These are phyloP conservation scores for Penicillium psychrosexuale DNA, from an alignment of 2,329 filamentous ascomycete species.

Conservation along the genomic window DNA sequence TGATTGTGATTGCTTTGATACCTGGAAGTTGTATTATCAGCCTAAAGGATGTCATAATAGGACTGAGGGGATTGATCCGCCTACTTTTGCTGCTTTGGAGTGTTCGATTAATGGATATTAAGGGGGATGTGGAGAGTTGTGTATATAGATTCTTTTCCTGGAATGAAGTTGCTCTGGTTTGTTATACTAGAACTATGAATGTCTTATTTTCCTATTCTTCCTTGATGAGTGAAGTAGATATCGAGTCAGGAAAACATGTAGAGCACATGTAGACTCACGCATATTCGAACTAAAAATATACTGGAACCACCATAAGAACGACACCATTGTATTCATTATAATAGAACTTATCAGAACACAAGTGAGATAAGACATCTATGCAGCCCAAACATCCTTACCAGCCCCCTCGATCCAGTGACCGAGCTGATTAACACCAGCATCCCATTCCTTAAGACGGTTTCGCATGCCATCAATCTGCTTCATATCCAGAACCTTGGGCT, in stretches of 20 bases:
- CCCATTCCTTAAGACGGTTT: constrained; percentile 85
- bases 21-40: not conserved
- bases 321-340: constrained; percentile 24
- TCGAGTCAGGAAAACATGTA: not conserved
- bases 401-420: constrained; percentile 96
- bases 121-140: not conserved
- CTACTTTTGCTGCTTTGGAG: not conserved
- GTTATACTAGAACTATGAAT: not conserved
- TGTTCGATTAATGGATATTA: not conserved
- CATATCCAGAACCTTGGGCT: constrained; percentile 96
- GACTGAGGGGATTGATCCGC: not conserved
- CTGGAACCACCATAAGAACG: not conserved
- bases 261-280: not conserved
- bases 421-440: constrained; percentile 89
- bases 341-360: constrained; percentile 12
- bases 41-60: not conserved
- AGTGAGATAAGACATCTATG: constrained; percentile 47
- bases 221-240: not conserved
- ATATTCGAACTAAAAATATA: not conserved
- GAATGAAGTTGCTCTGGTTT: not conserved
- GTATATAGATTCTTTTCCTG: not conserved
- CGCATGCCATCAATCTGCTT: constrained; percentile 93
- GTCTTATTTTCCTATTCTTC: not conserved
- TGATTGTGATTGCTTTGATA: constrained; percentile 1
- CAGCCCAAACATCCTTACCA: constrained; percentile 94